A percentile compares a stretch with the other conserved stretches of the same genome.
phyloP scores from a whole-genome alignment of 371 early-diverging fungal species.

The Funneliformis caledonium region DNA sequence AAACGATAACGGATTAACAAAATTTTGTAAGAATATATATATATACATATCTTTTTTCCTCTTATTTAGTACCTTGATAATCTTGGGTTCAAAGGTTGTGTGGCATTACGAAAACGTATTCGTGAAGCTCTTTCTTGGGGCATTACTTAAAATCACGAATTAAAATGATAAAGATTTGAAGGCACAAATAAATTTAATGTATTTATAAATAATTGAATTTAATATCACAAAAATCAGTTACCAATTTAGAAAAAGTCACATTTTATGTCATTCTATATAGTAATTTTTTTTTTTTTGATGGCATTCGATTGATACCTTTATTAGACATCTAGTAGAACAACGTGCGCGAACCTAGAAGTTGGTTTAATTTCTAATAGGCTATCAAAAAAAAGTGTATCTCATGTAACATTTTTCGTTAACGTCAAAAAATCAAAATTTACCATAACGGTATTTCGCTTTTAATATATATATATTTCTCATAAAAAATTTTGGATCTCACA shows the following conservation, averaged over 20 bases:
- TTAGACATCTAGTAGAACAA: not conserved
- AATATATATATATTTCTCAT: too few species aligned
- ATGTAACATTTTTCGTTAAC: not conserved
- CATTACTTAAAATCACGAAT: not conserved
- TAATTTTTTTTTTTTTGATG: too few species aligned
- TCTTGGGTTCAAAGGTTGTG: not conserved
- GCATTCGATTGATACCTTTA: too few species aligned
- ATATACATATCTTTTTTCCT: not conserved
- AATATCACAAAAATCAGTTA: not conserved
- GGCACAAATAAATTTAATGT: too few species aligned
- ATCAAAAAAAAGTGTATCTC: not conserved
- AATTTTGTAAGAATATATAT: too few species aligned
- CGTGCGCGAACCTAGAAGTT: not conserved
- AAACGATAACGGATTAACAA: too few species aligned
- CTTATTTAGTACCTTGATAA: not conserved
- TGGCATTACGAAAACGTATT: not conserved
- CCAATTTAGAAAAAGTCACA: not conserved
- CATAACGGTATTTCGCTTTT: too few species aligned
- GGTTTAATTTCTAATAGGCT: conserved; percentile 1
- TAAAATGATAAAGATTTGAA: too few species aligned
- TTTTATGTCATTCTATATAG: not conserved
- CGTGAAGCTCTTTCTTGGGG: not conserved
- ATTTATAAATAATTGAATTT: too few species aligned
- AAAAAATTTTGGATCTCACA: not conserved
- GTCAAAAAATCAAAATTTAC: too few species aligned